Base-by-base conservation (phyloP, 495 filamentous ascomycete species). In the Peziza echinospora region DNA sequence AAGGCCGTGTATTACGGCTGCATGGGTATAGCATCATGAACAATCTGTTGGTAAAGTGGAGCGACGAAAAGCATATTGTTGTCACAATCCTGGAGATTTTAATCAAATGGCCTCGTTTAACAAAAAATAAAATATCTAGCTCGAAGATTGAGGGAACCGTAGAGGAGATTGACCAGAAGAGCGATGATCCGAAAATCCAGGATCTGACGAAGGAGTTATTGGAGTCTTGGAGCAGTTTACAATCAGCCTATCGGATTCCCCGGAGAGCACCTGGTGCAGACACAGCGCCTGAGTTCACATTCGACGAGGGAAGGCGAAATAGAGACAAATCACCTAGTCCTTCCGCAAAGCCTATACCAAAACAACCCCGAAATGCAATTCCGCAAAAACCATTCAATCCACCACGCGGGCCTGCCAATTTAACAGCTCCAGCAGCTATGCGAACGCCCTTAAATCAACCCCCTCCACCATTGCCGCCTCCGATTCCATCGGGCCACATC, bases 21-120 rank as follows among this genome's bases (percentile, higher is more conserved):
- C 89, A 94, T 66, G 91, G 86, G 41, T 96, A 99, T 60, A 80
- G 84, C 51, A 93, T 94, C 51, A 69, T 99, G 21, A 92, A 85
- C 56, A 81, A 76, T 19, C 79, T 82, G 19, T 68, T 99, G 10
- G 73, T 73, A 43, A 75, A 76, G 43, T 96, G 83, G 71, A 80
- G 77, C 49, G 82, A 89, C 19, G 89, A 96, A 58, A 67, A 73
- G 63, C 92, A 93, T 49, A 75, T 96, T 26, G 71, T 89, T 23
- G 64, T 92, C 47, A 91, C 93, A 63, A 75, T 93, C 30, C 68
- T 99, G 48, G 78, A 91, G 54, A 87, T 96, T 28, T 71, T 99
- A 24, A 76, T 85, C 57, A 76, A 77, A 28, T 81, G 94, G 49
- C 89, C 91, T 5, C 78, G 86, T 17, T 68, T 96, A 22, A 94